Evolutionary conservation across 2,329 filamentous ascomycete genomes (phyloP), one percentile per base, ranked within the genome.

Genomic region (Ophiognomonia clavigignenti-juglandacearum): DNA sequence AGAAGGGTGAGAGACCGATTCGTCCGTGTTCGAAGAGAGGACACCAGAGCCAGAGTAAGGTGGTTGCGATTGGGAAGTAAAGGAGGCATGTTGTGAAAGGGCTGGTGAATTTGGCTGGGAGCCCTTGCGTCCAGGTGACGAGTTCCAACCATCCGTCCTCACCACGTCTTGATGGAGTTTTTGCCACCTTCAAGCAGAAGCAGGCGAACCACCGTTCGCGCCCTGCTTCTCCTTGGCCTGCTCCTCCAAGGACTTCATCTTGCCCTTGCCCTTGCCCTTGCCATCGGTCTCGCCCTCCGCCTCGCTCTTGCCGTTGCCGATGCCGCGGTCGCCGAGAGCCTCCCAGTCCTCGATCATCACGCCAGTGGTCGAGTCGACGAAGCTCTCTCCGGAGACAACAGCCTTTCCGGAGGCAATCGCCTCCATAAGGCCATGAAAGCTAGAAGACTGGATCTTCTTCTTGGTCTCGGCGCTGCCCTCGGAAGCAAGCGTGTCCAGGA

Each of bases 401-500:
- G 90, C 80, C 66, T 93, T 83, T 46, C 77, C 73, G 59, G 88
- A 82, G 43, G 85, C 77, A 45, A 93, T 78, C 50, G 80, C 77
- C 23, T 85, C 79, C 88, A 95, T 93, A 38, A 95, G 69, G 4
- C 77, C 73, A 1, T 92, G 67, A 59, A 95, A 95, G 49, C 79
- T 79, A 55, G 86, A 91, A 59, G 90, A 80, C 57, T 82, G 80
- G 64, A 93, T 93, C 60, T 92, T 92, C 39, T 81, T 69, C 46
- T 77, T 83, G 48, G 16, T 16, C 18, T 20, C 16, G 20, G 18
- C 16, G 16, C 16, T 20, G 16, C 80, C 75, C 55, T 92, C 83
- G 56, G 83, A 72, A 18, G 78, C 73, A 11, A 95, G 78, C 31
- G 80, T 82, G 45, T 84, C 74, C 5, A 93, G 71, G 4, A 95